Conservation (phyloP, 2,329 filamentous ascomycete genomes). For the Nannizzia gypsea region DNA sequence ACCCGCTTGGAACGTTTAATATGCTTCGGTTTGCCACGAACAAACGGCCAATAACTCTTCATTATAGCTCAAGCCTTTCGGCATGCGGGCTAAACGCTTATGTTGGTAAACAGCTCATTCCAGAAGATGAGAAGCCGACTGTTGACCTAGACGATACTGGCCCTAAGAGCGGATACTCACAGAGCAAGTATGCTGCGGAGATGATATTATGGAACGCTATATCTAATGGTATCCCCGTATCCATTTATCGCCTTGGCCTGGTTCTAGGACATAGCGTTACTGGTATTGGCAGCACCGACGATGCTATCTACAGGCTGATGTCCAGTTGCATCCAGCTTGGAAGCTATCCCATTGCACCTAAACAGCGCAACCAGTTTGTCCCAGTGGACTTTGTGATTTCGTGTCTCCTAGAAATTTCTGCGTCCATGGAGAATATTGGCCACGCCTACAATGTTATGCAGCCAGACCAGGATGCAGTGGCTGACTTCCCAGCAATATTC, state of each 20-base stretch:
- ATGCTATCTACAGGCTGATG: neutral
- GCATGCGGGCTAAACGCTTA: neutral
- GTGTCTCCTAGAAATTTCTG: conserved; percentile 17
- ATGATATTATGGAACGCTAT: conserved; percentile 32
- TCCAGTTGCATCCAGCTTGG: neutral
- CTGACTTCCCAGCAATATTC: neutral
- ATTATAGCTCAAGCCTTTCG: conserved; percentile 13
- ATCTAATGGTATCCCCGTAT: neutral
- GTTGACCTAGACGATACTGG: neutral
- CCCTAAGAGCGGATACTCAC: conserved; percentile 54
- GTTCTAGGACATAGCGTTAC: neutral
- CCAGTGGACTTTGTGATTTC: conserved; percentile 16
- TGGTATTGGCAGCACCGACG: neutral
- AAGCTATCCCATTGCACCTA: neutral
- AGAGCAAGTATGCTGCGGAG: conserved; percentile 67
- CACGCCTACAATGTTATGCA: conserved; percentile 17
- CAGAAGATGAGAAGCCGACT: neutral
- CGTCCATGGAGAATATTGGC: conserved; percentile 8
- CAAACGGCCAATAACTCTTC: conserved; percentile 16
- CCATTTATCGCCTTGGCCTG: neutral
- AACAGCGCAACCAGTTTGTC: neutral
- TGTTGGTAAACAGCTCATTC: neutral
- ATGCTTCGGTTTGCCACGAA: conserved; percentile 38
- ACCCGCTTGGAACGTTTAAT: neutral
- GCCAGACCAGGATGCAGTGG: conserved; percentile 1